Evolutionary conservation across 2,329 filamentous ascomycete species (phyloP), one percentile per base, ranked within the genome.

Genomic region (Lachnellula willkommii): DNA sequence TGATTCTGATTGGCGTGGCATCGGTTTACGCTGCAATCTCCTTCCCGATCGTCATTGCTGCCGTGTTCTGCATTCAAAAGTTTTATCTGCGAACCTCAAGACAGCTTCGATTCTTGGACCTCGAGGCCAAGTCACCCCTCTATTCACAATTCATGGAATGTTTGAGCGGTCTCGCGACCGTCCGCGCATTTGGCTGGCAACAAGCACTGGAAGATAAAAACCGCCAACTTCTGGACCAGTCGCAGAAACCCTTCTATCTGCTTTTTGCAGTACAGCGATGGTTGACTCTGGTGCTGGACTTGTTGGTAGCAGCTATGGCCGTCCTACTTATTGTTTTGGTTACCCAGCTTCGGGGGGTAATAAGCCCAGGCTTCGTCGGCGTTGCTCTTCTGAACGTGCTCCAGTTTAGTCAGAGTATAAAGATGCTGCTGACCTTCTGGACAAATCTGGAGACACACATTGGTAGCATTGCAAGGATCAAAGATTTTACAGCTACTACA

Each of bases 181-280:
- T 78, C 5, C 69, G 75, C 20, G 73, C 75, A 15, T 77, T 76
- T 57, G 72, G 73, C 8, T 77, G 76, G 75, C 68, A 2, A 65
- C 68, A 7, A 71, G 75, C 52, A 68, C 75, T n/a, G 62, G 73
- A 40, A 74, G 73, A 47, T 15, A 47, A 47, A 56, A 81, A 79
- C 53, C 66, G 75, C n/a, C 59, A 63, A 8, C 71, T 79, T 0
- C 68, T 84, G 1, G 77, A 84, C 55, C 68, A 68, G 7, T 81
- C 80, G 0, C 82, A 85, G 60, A 70, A 72, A 20, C 80, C 81
- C 0, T 80, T 79, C 53, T 85, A 85, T 60, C 71, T 82, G 0
- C 71, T 84, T 11, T 78, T 75, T 55, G 75, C 77, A 43, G 74
- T 82, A 2, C 82, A 85, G 64, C 73, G 78, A 26, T 84, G 81